Base-by-base conservation (phyloP, 2,329 filamentous ascomycete genomes). In the Ophiostoma sp. region DNA sequence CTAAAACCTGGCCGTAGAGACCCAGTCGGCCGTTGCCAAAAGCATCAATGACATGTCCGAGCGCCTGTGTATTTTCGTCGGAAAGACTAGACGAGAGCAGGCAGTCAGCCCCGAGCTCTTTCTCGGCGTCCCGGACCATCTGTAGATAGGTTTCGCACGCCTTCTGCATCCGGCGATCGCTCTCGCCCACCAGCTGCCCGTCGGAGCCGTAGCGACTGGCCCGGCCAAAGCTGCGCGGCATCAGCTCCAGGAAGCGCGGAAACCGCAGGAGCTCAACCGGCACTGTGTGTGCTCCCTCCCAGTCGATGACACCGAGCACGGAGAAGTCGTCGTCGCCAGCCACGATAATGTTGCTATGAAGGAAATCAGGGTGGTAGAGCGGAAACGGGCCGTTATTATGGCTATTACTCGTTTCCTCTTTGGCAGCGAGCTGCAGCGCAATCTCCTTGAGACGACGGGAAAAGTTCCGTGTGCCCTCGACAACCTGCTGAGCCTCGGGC, bases 291-390 rank as follows among this genome's bases (percentile, higher is more conserved):
- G 75, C 73, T 9, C 70, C 71, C 69, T 77, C 74, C 76, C 75
- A 78, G 70, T 77, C 75, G 62, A 77, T 76, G 52, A 77, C 68
- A 47, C 71, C 73, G 8, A 74, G 68, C 4, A 76, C 71, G 1
- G 72, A 44, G 67, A 73, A 75, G 44, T 68, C 65, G 18, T 75
- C 67, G 65, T 75, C 72, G 27, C 27, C 27, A 27, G 27, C 27
- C 27, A 77, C 72, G 60, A 77, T 72, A 12, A 77, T 75, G 69
- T 76, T 77, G 71, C 71, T 77, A 70, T 76, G 73, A 16, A 72
- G n/a, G 68, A 77, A 75, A 60, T 77, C 74, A 40, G 69, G 66
- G 69, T 77, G 76, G 63, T 69, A 74, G 12, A 77, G 67, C 44
- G 75, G 76, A 68, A 78, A 78, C 44, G 75, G 76, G 58, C 72